Evolutionary conservation across 805 yeast genomes (phyloP).

Genomic region (Candida peoriensis): DNA sequence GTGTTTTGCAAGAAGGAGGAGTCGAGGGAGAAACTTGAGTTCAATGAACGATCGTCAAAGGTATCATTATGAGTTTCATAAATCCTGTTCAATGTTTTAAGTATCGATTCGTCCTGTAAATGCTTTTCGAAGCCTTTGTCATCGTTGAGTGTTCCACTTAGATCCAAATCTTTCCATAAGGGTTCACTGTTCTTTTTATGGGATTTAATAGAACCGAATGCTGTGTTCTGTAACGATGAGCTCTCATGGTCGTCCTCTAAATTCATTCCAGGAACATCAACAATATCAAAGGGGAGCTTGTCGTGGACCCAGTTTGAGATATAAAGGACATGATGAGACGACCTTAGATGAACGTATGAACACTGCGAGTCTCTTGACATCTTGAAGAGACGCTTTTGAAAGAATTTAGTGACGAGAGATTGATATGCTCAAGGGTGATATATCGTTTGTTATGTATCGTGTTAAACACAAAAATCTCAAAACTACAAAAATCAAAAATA

Average conservation of each 20-base stretch:
- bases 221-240: slow-evolving; percentile 9
- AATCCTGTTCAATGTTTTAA: slow-evolving; percentile 12
- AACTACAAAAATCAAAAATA: no score
- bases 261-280: slow-evolving; percentile 16
- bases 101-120: slow-evolving; percentile 5
- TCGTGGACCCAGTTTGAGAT: slow-evolving; percentile 29
- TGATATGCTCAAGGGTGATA: no score
- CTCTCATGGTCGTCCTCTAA: slow-evolving; percentile 14
- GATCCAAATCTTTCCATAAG: slow-evolving; percentile 26
- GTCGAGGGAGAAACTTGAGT: slow-evolving; percentile 3
- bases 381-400: background rate
- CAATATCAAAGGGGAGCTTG: slow-evolving; percentile 23
- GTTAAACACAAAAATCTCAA: no score
- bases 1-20: slow-evolving; percentile 5
- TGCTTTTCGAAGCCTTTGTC: slow-evolving; percentile 12
- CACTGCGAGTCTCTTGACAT: slow-evolving; percentile 8
- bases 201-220: slow-evolving; percentile 23
- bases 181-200: slow-evolving; percentile 15
- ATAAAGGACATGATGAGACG: slow-evolving; percentile 28
- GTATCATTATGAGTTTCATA: slow-evolving; percentile 7
- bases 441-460: no score
- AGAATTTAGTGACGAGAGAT: no score
- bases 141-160: slow-evolving; percentile 20
- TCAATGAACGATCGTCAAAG: slow-evolving; percentile 1
- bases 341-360: slow-evolving; percentile 17